These are phyloP conservation scores for Trichosanthes cucumerina DNA, from an alignment of 306 rosid genomes.

Conservation along the genomic window DNA sequence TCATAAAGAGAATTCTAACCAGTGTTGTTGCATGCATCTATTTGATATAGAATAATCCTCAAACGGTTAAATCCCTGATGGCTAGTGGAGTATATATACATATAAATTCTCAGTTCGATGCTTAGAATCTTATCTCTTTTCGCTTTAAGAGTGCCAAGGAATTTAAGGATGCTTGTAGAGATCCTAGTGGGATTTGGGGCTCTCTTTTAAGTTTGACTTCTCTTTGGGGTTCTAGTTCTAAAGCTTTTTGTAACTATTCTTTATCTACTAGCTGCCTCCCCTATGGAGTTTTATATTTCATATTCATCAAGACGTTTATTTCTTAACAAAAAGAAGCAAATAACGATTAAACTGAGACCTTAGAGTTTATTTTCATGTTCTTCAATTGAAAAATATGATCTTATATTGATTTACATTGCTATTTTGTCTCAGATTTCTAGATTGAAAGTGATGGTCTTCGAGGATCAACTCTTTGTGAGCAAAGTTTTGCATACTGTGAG, in stretches of 20 bases:
- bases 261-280: no score
- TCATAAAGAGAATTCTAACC: background rate
- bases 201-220: background rate
- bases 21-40: background rate
- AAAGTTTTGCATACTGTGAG: constrained; percentile 55
- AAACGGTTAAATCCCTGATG: background rate
- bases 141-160: background rate
- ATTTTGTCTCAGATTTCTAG: constrained; percentile 31
- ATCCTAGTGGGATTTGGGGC: background rate
- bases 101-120: background rate
- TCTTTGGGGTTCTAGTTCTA: background rate
- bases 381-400: background rate
- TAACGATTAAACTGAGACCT: background rate
- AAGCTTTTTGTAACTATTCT: no score
- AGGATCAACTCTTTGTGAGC: constrained; percentile 30
- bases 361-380: background rate
- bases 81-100: background rate
- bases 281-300: background rate
- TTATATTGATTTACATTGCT: constrained; percentile 3
- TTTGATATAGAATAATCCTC: background rate
- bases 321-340: background rate
- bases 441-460: constrained; percentile 20
- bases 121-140: background rate
- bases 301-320: background rate
- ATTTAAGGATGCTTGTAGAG: background rate